These are phyloP conservation scores for Moesziomyces globuligerus DNA, from an alignment of 1,284 basidiomycete genomes.

Conservation along the genomic window DNA sequence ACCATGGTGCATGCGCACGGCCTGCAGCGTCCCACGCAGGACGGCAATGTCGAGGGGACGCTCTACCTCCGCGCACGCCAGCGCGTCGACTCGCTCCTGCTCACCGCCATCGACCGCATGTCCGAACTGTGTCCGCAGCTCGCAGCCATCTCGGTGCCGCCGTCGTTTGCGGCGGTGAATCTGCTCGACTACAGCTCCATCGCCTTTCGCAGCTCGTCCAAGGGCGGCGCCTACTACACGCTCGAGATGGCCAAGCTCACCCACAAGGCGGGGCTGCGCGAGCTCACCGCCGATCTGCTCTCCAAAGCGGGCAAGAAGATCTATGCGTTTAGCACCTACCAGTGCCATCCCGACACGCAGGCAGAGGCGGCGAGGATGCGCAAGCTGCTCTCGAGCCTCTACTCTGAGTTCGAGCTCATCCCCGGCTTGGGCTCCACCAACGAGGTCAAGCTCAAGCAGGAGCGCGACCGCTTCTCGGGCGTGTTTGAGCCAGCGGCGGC, in stretches of 20 bases:
- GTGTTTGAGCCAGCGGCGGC: slow-evolving; percentile 32
- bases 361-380: slow-evolving; percentile 30
- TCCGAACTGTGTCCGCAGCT: slow-evolving; percentile 33
- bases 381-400: slow-evolving; percentile 16
- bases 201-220: slow-evolving; percentile 35
- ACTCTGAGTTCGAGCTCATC: slow-evolving; percentile 39
- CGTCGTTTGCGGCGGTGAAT: slow-evolving; percentile 21
- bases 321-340: slow-evolving; percentile 40
- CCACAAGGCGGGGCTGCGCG: slow-evolving; percentile 25
- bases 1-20: slow-evolving; percentile 28
- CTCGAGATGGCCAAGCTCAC: slow-evolving; percentile 40
- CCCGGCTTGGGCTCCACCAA: slow-evolving; percentile 33
- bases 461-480: slow-evolving; percentile 23
- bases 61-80: slow-evolving; percentile 30
- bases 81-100: slow-evolving; percentile 26
- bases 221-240: slow-evolving; percentile 27
- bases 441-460: slow-evolving; percentile 20
- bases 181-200: slow-evolving; percentile 42
- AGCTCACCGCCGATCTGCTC: slow-evolving; percentile 37
- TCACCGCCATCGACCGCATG: slow-evolving; percentile 30
- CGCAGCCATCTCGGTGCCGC: slow-evolving; percentile 26
- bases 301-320: slow-evolving; percentile 29
- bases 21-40: slow-evolving; percentile 21
- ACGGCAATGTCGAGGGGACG: slow-evolving; percentile 15
- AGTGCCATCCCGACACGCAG: slow-evolving; percentile 35